phyloP scores from a whole-genome alignment of 352 stramenopile genomes.

The Phytophthora fragariaefolia region DNA sequence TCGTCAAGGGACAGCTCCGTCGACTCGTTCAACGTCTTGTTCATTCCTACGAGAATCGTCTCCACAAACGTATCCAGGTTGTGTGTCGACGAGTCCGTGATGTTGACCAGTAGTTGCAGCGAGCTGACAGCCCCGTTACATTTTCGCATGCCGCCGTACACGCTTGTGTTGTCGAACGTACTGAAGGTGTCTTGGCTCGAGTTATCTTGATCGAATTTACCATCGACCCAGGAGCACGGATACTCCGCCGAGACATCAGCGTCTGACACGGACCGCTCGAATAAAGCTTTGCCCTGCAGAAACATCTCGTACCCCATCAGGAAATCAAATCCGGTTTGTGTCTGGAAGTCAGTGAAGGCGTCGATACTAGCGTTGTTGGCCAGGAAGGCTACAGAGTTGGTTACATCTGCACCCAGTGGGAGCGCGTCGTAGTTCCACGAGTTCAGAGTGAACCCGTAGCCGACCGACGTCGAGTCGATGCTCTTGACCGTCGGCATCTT shows the following conservation, averaged over 20 bases:
- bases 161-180: conserved; percentile 21
- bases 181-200: conserved; percentile 17
- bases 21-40: conserved; percentile 30
- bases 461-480: conserved; percentile 44
- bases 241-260: conserved; percentile 40
- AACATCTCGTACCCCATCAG: conserved; percentile 47
- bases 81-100: conserved; percentile 33
- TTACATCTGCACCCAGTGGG: conserved; percentile 26
- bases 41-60: conserved; percentile 31
- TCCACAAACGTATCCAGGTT: conserved; percentile 31
- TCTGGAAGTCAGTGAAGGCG: conserved; percentile 30
- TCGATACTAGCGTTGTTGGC: background rate
- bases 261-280: conserved; percentile 47
- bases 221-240: conserved; percentile 40
- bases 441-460: conserved; percentile 45
- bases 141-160: conserved; percentile 30
- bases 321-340: conserved; percentile 24
- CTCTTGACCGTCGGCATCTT: conserved; percentile 36
- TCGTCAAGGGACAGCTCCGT: conserved; percentile 30
- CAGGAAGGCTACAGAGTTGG: conserved; percentile 26
- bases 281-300: conserved; percentile 49
- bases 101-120: conserved; percentile 35
- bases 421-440: conserved; percentile 56
- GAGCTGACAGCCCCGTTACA: conserved; percentile 47
- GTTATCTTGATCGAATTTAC: conserved; percentile 25